phyloP scores from a whole-genome alignment of 768 basidiomycete genomes.

The Tylopilus subfusipes region DNA sequence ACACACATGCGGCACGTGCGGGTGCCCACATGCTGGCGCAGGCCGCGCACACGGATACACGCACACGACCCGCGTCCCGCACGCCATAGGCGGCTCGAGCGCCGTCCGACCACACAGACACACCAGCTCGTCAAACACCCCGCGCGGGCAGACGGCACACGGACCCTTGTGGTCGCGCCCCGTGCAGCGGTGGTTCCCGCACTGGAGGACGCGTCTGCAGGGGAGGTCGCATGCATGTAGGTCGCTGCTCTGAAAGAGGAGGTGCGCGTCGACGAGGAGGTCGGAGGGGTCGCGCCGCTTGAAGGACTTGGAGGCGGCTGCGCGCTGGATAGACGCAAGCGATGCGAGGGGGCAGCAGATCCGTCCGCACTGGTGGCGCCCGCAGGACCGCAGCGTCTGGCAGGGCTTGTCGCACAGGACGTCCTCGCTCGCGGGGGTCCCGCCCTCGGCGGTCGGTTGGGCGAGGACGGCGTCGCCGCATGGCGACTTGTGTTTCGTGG shows the following conservation, averaged over 20 bases:
- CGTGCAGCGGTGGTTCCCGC: constrained; percentile 80
- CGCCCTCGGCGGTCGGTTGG: constrained; percentile 15
- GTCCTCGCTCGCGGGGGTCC: constrained; percentile 52
- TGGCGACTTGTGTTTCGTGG: constrained; percentile 46
- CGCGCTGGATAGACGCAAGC: constrained; percentile 50
- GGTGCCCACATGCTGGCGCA: constrained; percentile 77
- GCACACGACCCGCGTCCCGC: constrained; percentile 78
- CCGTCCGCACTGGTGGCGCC: constrained; percentile 80
- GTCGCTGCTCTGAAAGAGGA: constrained; percentile 34
- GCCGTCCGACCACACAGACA: constrained; percentile 87
- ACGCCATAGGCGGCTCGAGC: constrained; percentile 84
- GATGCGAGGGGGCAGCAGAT: constrained; percentile 87
- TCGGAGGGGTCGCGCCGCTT: constrained; percentile 40
- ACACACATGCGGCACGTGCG: constrained; percentile 71
- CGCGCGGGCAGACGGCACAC: constrained; percentile 81
- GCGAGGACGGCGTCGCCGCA: constrained; percentile 41
- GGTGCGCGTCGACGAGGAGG: no score
- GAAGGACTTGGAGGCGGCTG: constrained; percentile 50
- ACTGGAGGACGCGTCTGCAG: constrained; percentile 68
- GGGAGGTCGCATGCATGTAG: constrained; percentile 83
- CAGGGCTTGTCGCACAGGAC: constrained; percentile 82
- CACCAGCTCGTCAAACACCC: constrained; percentile 87
- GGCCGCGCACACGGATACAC: constrained; percentile 73
- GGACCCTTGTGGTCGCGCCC: constrained; percentile 76
- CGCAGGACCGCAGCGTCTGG: constrained; percentile 73